Evolutionary conservation across 495 filamentous ascomycete species (phyloP), one percentile per base, ranked within the genome.

Genomic region (Penicillium malachiteum): DNA sequence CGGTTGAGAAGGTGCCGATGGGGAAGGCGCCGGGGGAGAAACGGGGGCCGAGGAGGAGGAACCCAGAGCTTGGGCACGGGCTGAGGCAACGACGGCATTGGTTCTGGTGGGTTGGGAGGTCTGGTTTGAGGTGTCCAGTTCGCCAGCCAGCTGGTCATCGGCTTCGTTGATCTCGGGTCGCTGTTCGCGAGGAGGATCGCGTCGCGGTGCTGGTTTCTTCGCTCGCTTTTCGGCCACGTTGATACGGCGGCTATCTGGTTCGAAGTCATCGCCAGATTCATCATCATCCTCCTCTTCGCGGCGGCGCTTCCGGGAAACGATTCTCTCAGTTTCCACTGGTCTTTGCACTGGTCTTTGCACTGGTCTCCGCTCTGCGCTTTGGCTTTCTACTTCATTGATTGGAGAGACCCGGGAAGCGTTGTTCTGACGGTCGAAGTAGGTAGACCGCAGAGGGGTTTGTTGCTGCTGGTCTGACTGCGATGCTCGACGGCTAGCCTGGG

Each of bases 371-470:
- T 63, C 59, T n/a, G 49, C 49, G 37, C 56, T 61, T 50, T 53
- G 52, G n/a, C 54, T 17, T 4, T 61, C 61, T 13, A 41, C 17
- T 6, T 42, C 56, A 8, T 52, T 31, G 13, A 52, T 52, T 7
- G 38, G 37, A 9, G 67, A 71, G 2, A 76, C 59, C 9, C 67
- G 61, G 6, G 49, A 49, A 8, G 73, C 73, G 40, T 60, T 60
- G 3, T 48, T 37, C 39, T 76, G 73, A 8, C 65, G 70, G 55
- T 76, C 73, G 26, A 76, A 70, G 34, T 73, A 69, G 5, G 62
- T 52, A n/a, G n/a, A n/a, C n/a, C 55, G 57, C 31, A 48, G 59
- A 7, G 56, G 48, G 4, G 47, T 37, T n/a, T 18, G 54, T 8
- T 5, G 11, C 16, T 7, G 30, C 4, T 21, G 30, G 44, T 39